Evolutionary conservation across 768 basidiomycete species (phyloP), one percentile per base, ranked within the genome.

Genomic region (Asterophora parasitica): DNA sequence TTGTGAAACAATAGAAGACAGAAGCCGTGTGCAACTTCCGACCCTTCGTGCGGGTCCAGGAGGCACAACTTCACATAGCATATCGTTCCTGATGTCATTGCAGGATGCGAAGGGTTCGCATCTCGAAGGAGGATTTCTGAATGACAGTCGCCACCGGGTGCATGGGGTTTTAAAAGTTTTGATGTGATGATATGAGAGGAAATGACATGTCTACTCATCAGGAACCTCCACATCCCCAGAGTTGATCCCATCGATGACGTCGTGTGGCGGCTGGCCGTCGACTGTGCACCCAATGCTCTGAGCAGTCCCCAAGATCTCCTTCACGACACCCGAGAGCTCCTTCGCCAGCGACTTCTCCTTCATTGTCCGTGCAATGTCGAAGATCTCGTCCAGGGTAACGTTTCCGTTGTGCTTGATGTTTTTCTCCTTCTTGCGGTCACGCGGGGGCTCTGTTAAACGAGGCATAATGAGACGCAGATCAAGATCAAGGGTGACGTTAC

Each of bases 341-440:
- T 94, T 97, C 57, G 94, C 88, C 50, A 97, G 74, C 7, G 93
- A 96, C 72, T 97, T 97, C 71, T 73, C 73, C 71, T 79, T 86
- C 93, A 99, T 95, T 54, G 83, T 95, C 68, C 96, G 88, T 56
- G 95, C 94, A 68, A 97, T 94, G 56, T 92, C 86, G 65, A 89
- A 70, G 63, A 99, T 92, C 68, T 96, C 92, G 62, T 95, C 92
- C 48, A 97, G 77, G 48, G 92, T 63, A 56, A 99, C 79, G 76
- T 97, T 98, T 51, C 96, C 96, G 53, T 72, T 71, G 80, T 98
- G 96, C 72, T 97, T 97, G 77, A 99, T 96, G 81, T 98, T 99
- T 81, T 99, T 99, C 82, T 99, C 95, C 84, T 99, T 99, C 74
- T 99, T 99, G 57, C 96, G 87, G 75, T 99, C 96, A 63, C 96